phyloP scores from a whole-genome alignment of 257 asterid genomes.

The Gentiana dahurica region DNA sequence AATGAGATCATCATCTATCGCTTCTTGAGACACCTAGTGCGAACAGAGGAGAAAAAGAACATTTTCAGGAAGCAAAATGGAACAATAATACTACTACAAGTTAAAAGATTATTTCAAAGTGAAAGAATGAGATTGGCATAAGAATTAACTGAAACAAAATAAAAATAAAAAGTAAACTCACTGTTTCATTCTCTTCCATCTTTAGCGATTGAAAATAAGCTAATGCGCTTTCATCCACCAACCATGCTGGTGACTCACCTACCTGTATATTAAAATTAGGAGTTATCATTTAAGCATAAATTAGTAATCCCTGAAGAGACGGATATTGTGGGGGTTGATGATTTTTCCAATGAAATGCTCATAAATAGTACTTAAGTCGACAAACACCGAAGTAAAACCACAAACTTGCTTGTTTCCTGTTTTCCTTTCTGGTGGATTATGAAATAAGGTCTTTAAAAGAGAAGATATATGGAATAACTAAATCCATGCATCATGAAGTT shows the following conservation, averaged over 20 bases:
- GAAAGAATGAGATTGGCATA: neutral
- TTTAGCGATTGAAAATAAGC: constrained; percentile 72
- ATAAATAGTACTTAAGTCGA: too few species aligned
- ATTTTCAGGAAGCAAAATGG: constrained; percentile 9
- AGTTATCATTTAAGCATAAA: too few species aligned
- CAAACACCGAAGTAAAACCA: too few species aligned
- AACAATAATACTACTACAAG: neutral
- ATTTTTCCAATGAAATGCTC: too few species aligned
- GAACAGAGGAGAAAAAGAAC: constrained; percentile 13
- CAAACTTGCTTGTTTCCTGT: too few species aligned
- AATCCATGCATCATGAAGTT: too few species aligned
- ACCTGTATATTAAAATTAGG: constrained; percentile 24
- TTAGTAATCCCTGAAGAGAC: too few species aligned
- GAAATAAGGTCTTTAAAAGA: too few species aligned
- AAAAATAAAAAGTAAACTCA: constrained; percentile 18
- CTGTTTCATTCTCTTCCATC: constrained; percentile 68
- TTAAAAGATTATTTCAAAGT: neutral
- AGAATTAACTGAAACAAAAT: too few species aligned
- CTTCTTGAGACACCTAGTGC: constrained; percentile 50
- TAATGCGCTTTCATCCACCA: constrained; percentile 71
- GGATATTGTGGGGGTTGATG: too few species aligned
- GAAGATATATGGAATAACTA: too few species aligned
- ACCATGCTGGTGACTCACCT: constrained; percentile 69
- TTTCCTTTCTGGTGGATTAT: too few species aligned
- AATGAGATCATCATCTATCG: constrained; percentile 58